phyloP scores from a whole-genome alignment of 768 basidiomycete species.

The Dendrothele bispora region DNA sequence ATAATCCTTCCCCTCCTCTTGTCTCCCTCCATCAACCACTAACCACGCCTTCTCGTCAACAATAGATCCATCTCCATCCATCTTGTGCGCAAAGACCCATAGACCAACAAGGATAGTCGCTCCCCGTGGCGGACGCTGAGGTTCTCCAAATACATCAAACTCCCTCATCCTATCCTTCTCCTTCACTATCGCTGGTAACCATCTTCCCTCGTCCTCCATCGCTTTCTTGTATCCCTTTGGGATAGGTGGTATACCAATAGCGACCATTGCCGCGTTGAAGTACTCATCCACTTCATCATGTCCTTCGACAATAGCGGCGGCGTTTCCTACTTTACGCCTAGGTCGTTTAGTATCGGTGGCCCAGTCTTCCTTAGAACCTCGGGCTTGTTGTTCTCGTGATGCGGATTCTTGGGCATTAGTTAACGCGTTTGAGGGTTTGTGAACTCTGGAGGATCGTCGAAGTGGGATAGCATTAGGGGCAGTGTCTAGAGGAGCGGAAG shows the following conservation, averaged over 20 bases:
- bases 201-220: neutral
- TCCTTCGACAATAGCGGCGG: neutral
- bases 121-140: neutral
- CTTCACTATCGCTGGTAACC: neutral
- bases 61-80: slow-evolving; percentile 18
- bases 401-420: neutral
- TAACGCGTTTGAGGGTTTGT: neutral
- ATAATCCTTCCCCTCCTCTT: slow-evolving; percentile 31
- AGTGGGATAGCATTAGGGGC: neutral
- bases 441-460: neutral
- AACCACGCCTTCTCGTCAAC: slow-evolving; percentile 15
- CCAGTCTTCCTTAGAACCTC: neutral
- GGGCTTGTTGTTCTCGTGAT: neutral
- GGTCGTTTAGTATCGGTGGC: neutral
- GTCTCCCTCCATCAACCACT: slow-evolving; percentile 34
- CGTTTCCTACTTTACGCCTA: neutral
- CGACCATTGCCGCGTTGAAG: neutral
- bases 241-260: neutral
- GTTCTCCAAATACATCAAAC: neutral
- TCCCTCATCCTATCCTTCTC: neutral
- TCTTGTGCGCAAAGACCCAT: slow-evolving; percentile 1
- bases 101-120: neutral
- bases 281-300: neutral
- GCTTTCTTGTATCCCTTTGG: neutral
- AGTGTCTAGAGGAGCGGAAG: neutral